phyloP scores from a whole-genome alignment of 768 basidiomycete species.

The Mycena capillaripes region DNA sequence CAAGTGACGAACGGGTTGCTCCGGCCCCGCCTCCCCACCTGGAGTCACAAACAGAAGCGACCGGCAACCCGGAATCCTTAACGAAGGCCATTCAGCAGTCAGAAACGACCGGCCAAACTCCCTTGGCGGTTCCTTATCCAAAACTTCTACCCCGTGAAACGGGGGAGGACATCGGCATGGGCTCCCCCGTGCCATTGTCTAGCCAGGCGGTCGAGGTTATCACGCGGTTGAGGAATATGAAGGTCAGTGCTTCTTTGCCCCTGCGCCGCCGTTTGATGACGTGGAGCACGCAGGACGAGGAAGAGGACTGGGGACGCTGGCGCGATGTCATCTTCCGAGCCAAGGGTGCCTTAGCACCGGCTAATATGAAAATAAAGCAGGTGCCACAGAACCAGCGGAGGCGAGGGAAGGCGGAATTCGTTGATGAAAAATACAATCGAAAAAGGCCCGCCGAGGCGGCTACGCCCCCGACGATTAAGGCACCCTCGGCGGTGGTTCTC shows the following conservation, averaged over 20 bases:
- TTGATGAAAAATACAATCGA: constrained; percentile 41
- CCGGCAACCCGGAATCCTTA: constrained; percentile 65
- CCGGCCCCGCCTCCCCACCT: constrained; percentile 70
- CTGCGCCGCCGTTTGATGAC: constrained; percentile 12
- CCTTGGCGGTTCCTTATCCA: constrained; percentile 19
- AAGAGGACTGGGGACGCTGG: constrained; percentile 92
- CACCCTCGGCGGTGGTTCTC: constrained; percentile 13
- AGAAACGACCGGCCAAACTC: constrained; percentile 26
- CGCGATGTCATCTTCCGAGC: constrained; percentile 87
- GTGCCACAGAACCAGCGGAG: constrained; percentile 72
- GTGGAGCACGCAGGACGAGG: constrained; percentile 71
- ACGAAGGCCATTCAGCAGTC: constrained; percentile 36
- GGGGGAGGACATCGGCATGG: constrained; percentile 90
- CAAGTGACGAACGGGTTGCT: constrained; percentile 74
- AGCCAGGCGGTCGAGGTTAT: constrained; percentile 85
- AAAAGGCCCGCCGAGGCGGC: constrained; percentile 20
- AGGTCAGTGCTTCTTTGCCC: constrained; percentile 60
- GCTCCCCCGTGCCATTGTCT: constrained; percentile 86
- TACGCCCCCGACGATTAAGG: constrained; percentile 1
- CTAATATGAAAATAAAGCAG: constrained; percentile 59
- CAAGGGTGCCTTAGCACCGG: constrained; percentile 70
- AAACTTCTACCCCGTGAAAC: constrained; percentile 86
- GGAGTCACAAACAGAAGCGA: constrained; percentile 50
- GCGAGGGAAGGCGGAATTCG: constrained; percentile 64
- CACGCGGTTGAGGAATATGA: constrained; percentile 83